Base-by-base conservation (phyloP, 768 basidiomycete species). In the Psilocybe cubensis region DNA sequence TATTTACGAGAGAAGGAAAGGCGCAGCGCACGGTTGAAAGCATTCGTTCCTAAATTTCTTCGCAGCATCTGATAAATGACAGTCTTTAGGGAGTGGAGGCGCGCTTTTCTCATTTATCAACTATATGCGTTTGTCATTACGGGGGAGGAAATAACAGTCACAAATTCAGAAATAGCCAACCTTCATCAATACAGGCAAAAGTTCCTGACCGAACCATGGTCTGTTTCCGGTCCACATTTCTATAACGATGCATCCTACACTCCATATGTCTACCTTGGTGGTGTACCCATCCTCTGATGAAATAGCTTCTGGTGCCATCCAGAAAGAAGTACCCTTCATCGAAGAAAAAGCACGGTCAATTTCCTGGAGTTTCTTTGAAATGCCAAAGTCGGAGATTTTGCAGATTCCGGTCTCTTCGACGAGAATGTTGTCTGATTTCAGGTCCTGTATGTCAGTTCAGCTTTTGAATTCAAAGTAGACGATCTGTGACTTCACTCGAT, bases 321-420 rank as follows among this genome's bases (percentile, higher is more conserved):
- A 98, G 68, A 90, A 95, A 12, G 92, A 84, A 0, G 94, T 95
- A 5, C 96, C 96, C 72, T 87, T 88, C 88, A 97, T 89, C 14
- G 82, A 83, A 1, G 93, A 93, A 43, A 77, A 80, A 48, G 85
- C 87, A 45, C 68, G 62, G 24, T 81, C 74, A 46, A 84, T 82
- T 61, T 91, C 85, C 52, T 89, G 87, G 51, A 91, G 87, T 63
- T 86, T 87, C 70, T 96, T 97, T n/a, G 93, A 94, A 57, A 96
- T 96, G 20, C 96, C 96, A 67, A 98, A 98, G 72, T 97, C 95
- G 1, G 92, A 91, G 43, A 98, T 97, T 74, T 97, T 97, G 80
- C 94, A 95, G 50, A 88, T 73, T 0, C 96, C 96, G 14, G 83
- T 78, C 24, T 82, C 83, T 68, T 96, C 94, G 17, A 96, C 89